phyloP scores from a whole-genome alignment of 176 grass and related monocot species.

The Echinochloa phyllopogon region DNA sequence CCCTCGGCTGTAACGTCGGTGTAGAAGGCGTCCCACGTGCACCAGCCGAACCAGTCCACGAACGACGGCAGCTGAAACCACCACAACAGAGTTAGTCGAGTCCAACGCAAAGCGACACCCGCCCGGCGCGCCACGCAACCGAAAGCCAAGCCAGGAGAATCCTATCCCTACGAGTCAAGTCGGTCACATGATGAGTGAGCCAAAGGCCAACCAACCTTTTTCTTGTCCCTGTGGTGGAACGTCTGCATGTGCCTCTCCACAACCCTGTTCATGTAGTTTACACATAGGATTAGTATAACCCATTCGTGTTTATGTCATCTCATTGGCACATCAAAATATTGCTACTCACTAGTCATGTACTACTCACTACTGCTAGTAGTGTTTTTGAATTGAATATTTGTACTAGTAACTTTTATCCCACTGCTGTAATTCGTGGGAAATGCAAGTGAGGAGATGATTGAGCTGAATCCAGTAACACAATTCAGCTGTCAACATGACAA shows the following conservation, averaged over 20 bases:
- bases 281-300: not conserved
- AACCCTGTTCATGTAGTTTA: conserved; percentile 9
- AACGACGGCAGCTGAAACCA: conserved; percentile 61
- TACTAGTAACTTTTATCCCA: not conserved
- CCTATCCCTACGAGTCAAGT: not conserved
- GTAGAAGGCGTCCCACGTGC: conserved; percentile 98
- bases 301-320: no score
- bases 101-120: not conserved
- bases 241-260: conserved; percentile 88
- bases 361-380: no score
- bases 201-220: conserved; percentile 15
- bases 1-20: conserved; percentile 79
- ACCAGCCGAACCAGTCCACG: conserved; percentile 92
- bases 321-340: no score
- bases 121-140: not conserved
- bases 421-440: not conserved
- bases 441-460: not conserved
- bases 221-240: conserved; percentile 85
- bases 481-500: not conserved
- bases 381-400: not conserved
- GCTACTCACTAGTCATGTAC: no score
- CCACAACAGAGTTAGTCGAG: not conserved
- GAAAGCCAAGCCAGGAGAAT: not conserved
- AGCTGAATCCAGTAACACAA: not conserved
- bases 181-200: not conserved